Conservation (phyloP, 2,329 filamentous ascomycete species). For the Scorias spongiosa region DNA sequence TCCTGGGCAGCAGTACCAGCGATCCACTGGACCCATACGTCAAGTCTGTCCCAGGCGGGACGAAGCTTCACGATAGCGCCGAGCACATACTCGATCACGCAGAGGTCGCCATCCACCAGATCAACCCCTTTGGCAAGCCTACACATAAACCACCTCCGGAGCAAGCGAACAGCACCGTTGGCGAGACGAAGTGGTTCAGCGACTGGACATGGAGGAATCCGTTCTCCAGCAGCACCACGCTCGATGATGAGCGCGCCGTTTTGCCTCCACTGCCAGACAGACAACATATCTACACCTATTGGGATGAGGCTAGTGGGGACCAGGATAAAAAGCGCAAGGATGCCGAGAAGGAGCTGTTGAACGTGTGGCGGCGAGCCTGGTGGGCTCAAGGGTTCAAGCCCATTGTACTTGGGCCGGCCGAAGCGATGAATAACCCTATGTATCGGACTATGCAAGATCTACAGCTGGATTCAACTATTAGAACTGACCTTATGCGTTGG, state of each 20-base stretch:
- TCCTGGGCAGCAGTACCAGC: conserved; percentile 18
- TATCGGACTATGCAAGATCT: conserved; percentile 55
- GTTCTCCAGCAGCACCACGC: conserved; percentile 64
- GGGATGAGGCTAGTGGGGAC: conserved; percentile 48
- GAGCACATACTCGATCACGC: conserved; percentile 22
- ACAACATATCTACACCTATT: conserved; percentile 78
- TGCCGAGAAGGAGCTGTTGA: conserved; percentile 25
- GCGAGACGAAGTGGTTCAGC: conserved; percentile 69
- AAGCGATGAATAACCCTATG: conserved; percentile 69
- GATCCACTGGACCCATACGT: conserved; percentile 15
- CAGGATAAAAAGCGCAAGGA: conserved; percentile 50
- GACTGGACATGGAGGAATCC: conserved; percentile 85
- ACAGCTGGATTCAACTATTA: conserved; percentile 46
- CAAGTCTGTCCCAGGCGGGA: conserved; percentile 18
- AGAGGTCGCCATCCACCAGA: conserved; percentile 23
- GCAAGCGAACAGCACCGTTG: conserved; percentile 64
- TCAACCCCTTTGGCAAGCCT: conserved; percentile 52
- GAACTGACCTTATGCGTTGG: conserved; percentile 66
- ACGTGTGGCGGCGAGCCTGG: background rate
- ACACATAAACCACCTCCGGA: conserved; percentile 57
- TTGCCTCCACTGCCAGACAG: conserved; percentile 61
- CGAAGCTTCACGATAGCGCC: conserved; percentile 24
- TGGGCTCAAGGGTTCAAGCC: conserved; percentile 76
- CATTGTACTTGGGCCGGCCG: conserved; percentile 60
- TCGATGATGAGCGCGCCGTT: conserved; percentile 71